phyloP scores from a whole-genome alignment of 2,329 filamentous ascomycete species.

The Aspergillus candidus region DNA sequence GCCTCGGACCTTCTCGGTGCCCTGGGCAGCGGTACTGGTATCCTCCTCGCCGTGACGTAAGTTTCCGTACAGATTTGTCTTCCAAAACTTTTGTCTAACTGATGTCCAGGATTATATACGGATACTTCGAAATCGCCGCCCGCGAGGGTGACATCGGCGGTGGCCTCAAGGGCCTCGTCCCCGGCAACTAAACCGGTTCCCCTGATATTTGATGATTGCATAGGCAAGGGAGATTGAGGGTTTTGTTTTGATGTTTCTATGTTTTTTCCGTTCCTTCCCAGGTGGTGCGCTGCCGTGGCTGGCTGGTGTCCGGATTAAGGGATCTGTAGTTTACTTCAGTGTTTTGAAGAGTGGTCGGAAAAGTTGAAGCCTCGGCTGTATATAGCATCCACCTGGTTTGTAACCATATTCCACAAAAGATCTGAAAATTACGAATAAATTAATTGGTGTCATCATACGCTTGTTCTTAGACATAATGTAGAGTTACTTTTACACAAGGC shows the following conservation, averaged over 20 bases:
- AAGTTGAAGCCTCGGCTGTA: conserved; percentile 21
- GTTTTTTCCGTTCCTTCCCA: conserved; percentile 20
- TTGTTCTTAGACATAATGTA: no score
- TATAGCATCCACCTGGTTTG: conserved; percentile 25
- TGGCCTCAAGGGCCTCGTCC: conserved; percentile 63
- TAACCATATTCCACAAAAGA: conserved; percentile 32
- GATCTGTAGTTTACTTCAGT: conserved; percentile 15
- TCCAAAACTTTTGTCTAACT: conserved; percentile 20
- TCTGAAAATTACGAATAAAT: conserved; percentile 20
- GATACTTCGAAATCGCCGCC: conserved; percentile 98
- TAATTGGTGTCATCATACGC: conserved; percentile 12
- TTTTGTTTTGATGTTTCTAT: conserved; percentile 22
- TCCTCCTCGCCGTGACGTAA: conserved; percentile 96
- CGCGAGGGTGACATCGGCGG: conserved; percentile 89
- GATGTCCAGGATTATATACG: conserved; percentile 80
- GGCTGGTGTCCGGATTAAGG: conserved; percentile 11
- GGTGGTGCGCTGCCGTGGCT: conserved; percentile 24
- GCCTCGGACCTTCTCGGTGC: conserved; percentile 93
- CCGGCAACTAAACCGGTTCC: conserved; percentile 35
- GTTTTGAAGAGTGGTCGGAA: conserved; percentile 6
- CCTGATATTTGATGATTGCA: conserved; percentile 28
- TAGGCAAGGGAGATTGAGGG: conserved; percentile 22
- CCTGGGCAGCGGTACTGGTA: conserved; percentile 94
- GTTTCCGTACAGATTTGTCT: conserved; percentile 34
- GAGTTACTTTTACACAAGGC: background rate